These are phyloP conservation scores for Carex cristatella DNA, from an alignment of 176 grass and related monocot species.

Conservation along the genomic window DNA sequence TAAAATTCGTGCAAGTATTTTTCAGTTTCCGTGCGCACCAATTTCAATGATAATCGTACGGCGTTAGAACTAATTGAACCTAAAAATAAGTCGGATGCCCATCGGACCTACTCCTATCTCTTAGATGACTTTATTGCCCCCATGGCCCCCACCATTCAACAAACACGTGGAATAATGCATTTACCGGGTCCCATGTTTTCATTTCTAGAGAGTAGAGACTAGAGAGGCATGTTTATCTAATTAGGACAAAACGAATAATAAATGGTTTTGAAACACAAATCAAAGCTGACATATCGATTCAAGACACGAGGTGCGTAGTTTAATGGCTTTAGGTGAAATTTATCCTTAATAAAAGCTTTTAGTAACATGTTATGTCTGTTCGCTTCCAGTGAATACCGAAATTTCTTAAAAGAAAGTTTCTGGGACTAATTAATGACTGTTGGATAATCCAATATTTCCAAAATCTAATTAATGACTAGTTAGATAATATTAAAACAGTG, in stretches of 20 bases:
- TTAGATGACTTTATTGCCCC: background rate
- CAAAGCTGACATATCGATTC: background rate
- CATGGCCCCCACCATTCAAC: background rate
- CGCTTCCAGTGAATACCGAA: background rate
- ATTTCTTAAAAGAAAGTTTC: background rate
- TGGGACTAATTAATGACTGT: background rate
- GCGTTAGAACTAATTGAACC: too few relatives aligned
- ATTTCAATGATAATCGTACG: too few relatives aligned
- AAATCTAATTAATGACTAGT: background rate
- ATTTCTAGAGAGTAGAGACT: background rate
- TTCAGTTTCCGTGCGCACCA: too few relatives aligned
- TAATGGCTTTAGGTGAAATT: background rate
- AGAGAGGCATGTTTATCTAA: background rate
- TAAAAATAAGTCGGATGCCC: too few relatives aligned
- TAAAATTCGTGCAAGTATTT: too few relatives aligned
- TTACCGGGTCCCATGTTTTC: background rate
- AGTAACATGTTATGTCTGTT: background rate
- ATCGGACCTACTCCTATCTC: too few relatives aligned
- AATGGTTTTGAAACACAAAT: background rate
- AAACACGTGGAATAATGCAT: background rate
- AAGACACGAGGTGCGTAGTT: background rate
- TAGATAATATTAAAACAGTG: background rate
- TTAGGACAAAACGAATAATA: background rate
- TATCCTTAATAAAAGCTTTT: background rate
- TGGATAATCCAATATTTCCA: background rate